Base-by-base conservation (phyloP, 2,329 filamentous ascomycete species). In the Botrytis porri region DNA sequence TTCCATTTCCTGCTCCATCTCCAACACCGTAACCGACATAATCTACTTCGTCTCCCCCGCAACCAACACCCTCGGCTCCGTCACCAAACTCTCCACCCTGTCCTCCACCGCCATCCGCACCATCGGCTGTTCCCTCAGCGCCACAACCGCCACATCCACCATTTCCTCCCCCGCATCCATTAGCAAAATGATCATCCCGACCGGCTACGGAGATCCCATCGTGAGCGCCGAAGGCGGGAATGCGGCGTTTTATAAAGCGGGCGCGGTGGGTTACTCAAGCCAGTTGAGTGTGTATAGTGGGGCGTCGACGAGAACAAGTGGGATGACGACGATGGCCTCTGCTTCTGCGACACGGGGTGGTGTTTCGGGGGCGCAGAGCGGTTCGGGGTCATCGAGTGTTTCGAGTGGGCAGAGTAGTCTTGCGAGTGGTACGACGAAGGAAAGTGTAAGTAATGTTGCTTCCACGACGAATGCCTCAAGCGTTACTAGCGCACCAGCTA, bases 1-100 rank as follows among this genome's bases (percentile, higher is more conserved):
- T 9, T 65, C 48, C n/a, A 14, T 57, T 1, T 71, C 59, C n/a
- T 63, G 69, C 18, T 64, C 43, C n/a, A n/a, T 64, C 20, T 63
- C 32, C 9, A 64, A 63, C 20, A 71, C 69, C 43, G 69, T 71
- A 32, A 71, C 69, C 2, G 69, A 71, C 35, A 16, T 71, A 43
- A 71, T 35, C 41, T 71, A 63, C 22, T 41, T 63, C 18, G 69
- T 71, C 7, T 48, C 43, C 20, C 69, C 45, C 12, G 59, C 59
- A 20, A 63, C 69, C 2, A 64, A 63, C 25, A 64, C 45, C 14
- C 60, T 71, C 45, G 43, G 59, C 29, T 71, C 69, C 16, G 41
- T 60, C 8, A 51, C 37, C n/a, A 63, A 61, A 41, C 61, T 63
- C 18, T 63, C 60, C 60, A 71, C 69, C 10, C 25, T 70, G 41